These are phyloP conservation scores for Garcia nutans DNA, from an alignment of 345 rosid species.

Conservation along the genomic window DNA sequence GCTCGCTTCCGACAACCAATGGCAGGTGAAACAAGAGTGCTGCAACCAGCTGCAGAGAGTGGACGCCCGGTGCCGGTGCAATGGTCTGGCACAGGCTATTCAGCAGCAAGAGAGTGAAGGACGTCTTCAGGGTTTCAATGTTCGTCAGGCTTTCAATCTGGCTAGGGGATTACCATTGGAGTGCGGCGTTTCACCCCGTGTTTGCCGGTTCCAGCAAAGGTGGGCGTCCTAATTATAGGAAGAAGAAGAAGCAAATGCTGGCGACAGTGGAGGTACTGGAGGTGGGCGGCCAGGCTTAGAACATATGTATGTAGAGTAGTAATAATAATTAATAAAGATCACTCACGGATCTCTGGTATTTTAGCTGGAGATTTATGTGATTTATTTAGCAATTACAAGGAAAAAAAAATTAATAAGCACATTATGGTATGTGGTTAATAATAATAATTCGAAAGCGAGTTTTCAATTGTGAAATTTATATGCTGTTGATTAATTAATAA, in stretches of 20 bases:
- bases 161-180: slow-evolving; percentile 21
- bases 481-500: not conserved
- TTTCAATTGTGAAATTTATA: not conserved
- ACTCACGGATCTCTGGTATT: not conserved
- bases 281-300: not conserved
- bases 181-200: slow-evolving; percentile 18
- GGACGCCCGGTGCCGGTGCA: slow-evolving; percentile 34
- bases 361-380: not conserved
- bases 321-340: slow-evolving; percentile 4
- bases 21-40: slow-evolving; percentile 17
- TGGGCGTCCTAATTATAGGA: not conserved
- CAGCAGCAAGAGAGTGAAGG: slow-evolving; percentile 15
- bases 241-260: too few species aligned
- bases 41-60: slow-evolving; percentile 32
- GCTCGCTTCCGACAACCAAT: not conserved
- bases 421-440: slow-evolving; percentile 15
- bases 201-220: slow-evolving; percentile 13
- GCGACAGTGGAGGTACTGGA: too few species aligned
- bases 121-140: not conserved
- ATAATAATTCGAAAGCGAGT: too few species aligned
- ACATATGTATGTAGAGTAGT: not conserved
- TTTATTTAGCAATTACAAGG: too few species aligned
- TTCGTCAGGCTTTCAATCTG: not conserved
- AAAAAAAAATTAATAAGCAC: slow-evolving; percentile 6
- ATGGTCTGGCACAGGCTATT: slow-evolving; percentile 14